Percentiles rank a stretch among this genome's conserved stretches.
Evolutionary conservation across 768 basidiomycete genomes (phyloP).

Genomic region (Lanmaoa rubissima): DNA sequence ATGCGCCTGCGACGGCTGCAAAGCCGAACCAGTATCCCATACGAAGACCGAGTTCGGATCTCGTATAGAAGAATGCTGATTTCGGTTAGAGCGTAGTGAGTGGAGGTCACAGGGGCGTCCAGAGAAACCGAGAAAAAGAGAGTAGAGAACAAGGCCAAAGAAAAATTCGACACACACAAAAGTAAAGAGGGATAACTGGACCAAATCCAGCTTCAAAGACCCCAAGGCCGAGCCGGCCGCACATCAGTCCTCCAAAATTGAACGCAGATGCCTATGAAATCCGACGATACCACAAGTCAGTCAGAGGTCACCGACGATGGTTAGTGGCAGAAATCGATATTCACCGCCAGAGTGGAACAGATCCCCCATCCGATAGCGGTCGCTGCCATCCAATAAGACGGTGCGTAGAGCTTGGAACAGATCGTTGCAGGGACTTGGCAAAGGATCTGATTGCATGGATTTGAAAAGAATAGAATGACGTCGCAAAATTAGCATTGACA

Average conservation of each 20-base stretch:
- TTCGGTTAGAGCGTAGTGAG: background rate
- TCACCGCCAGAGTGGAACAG: slow-evolving; percentile 70
- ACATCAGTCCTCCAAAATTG: slow-evolving; percentile 57
- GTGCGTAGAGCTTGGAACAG: slow-evolving; percentile 64
- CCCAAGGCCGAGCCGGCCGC: slow-evolving; percentile 62
- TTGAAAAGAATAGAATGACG: background rate
- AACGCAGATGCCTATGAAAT: slow-evolving; percentile 56
- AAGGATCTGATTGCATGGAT: slow-evolving; percentile 47
- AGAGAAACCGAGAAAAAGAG: background rate
- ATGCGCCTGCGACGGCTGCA: slow-evolving; percentile 81
- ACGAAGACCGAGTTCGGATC: slow-evolving; percentile 68
- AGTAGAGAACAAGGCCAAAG: background rate
- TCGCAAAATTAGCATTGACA: background rate
- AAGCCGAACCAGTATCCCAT: slow-evolving; percentile 85
- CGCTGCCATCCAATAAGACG: slow-evolving; percentile 63
- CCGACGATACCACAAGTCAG: background rate
- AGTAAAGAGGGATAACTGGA: slow-evolving; percentile 75
- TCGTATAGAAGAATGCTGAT: slow-evolving; percentile 78
- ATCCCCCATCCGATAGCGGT: slow-evolving; percentile 73
- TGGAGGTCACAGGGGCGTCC: background rate
- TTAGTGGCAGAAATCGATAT: background rate
- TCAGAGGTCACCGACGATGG: background rate
- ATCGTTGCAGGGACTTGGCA: slow-evolving; percentile 67
- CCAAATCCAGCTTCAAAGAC: slow-evolving; percentile 78
- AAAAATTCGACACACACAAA: slow-evolving; percentile 47